Conservation (phyloP, 225 moss, liverwort and hornwort genomes). For the Physcomitrellopsis africana region DNA sequence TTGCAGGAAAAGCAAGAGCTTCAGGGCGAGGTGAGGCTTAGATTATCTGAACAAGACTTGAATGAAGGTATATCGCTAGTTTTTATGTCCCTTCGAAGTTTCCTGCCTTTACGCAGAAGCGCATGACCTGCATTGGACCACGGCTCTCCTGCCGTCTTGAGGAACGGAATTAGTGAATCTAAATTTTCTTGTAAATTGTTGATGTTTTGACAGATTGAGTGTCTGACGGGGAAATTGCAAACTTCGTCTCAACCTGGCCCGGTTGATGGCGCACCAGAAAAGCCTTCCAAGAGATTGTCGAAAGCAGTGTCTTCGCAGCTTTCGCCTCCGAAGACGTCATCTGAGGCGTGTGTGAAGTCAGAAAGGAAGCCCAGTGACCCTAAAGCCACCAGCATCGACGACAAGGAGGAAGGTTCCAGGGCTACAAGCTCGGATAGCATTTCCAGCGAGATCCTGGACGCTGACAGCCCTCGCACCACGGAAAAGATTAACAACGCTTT, state of each 20-base stretch:
- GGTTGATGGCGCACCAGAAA: background rate
- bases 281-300: background rate
- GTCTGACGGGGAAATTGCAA: slow-evolving; percentile 27
- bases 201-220: slow-evolving; percentile 27
- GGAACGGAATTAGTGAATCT: too few relatives aligned
- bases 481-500: slow-evolving; percentile 37
- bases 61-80: background rate
- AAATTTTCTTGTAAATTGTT: background rate
- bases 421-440: slow-evolving; percentile 77
- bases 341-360: slow-evolving; percentile 29
- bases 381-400: slow-evolving; percentile 1
- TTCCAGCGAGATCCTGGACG: slow-evolving; percentile 76
- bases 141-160: too few relatives aligned
- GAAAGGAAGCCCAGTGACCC: slow-evolving; percentile 22
- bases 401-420: slow-evolving; percentile 45
- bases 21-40: slow-evolving; percentile 63
- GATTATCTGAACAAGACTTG: background rate
- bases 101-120: background rate
- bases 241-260: slow-evolving; percentile 13
- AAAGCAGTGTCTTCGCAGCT: slow-evolving; percentile 4
- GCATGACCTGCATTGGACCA: too few relatives aligned
- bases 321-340: slow-evolving; percentile 11
- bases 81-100: background rate
- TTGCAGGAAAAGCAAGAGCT: slow-evolving; percentile 69
- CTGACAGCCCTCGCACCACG: slow-evolving; percentile 77